Percentiles rank a stretch among this genome's conserved stretches.
Conservation (phyloP, 805 yeast species). For the Candida ovalis region DNA sequence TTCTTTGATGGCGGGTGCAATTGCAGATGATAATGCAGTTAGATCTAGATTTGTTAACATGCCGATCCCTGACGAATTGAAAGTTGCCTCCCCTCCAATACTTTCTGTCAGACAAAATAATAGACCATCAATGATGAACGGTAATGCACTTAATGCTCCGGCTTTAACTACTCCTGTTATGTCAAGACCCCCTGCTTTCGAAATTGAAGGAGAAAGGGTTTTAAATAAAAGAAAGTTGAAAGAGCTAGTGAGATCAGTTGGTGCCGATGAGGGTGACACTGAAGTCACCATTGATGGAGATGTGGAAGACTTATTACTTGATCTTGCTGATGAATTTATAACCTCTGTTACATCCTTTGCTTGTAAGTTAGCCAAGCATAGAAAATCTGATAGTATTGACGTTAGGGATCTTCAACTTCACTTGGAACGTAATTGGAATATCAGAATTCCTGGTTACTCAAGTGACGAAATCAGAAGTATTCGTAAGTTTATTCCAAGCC, state of each 20-base stretch:
- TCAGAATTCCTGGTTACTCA: constrained; percentile 88
- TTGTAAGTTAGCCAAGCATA: constrained; percentile 89
- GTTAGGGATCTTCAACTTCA: constrained; percentile 89
- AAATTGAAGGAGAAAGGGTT: constrained; percentile 76
- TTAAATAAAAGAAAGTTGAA: constrained; percentile 84
- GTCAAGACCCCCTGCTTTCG: constrained; percentile 75
- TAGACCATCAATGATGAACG: constrained; percentile 83
- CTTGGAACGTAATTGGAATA: constrained; percentile 90
- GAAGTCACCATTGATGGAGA: constrained; percentile 92
- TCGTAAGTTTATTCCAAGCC: constrained; percentile 66
- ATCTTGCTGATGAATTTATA: constrained; percentile 94
- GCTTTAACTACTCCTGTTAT: constrained; percentile 73
- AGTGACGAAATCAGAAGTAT: constrained; percentile 84
- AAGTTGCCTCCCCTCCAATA: constrained; percentile 63
- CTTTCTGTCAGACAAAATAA: constrained; percentile 56
- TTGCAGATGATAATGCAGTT: constrained; percentile 33
- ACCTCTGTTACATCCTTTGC: constrained; percentile 89
- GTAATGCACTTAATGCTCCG: constrained; percentile 69
- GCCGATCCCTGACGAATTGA: constrained; percentile 66
- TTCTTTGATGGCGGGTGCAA: neutral
- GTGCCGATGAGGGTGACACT: constrained; percentile 86
- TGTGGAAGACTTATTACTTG: constrained; percentile 85
- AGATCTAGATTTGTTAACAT: constrained; percentile 60
- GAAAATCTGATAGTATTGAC: constrained; percentile 83
- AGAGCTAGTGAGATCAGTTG: constrained; percentile 80